These are phyloP conservation scores for Boletus sp. DNA, from an alignment of 768 basidiomycete species.

Conservation along the genomic window DNA sequence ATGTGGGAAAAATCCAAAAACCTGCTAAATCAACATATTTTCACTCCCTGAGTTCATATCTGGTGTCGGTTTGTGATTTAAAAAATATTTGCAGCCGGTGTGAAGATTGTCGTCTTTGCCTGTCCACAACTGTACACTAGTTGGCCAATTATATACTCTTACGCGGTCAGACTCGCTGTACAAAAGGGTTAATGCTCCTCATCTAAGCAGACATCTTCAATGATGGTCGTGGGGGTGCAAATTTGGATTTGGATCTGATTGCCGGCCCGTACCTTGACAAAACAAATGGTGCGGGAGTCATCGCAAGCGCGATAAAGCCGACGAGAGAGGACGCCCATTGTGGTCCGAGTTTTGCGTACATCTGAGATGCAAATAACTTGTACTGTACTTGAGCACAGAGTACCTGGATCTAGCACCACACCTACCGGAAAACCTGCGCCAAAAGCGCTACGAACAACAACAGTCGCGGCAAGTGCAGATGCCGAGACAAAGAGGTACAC, in stretches of 20 bases:
- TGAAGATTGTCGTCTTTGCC: too few relatives aligned
- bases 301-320: constrained; percentile 46
- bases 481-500: constrained; percentile 53
- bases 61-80: too few relatives aligned
- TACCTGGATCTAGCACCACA: neutral
- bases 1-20: too few relatives aligned
- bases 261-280: constrained; percentile 43
- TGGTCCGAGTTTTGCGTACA: constrained; percentile 49
- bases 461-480: constrained; percentile 53
- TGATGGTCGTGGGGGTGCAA: constrained; percentile 33
- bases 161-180: too few relatives aligned
- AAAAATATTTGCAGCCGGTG: too few relatives aligned
- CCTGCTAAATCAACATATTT: too few relatives aligned
- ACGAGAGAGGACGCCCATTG: constrained; percentile 59
- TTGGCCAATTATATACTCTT: too few relatives aligned
- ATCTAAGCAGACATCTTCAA: constrained; percentile 10
- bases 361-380: constrained; percentile 50
- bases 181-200: neutral
- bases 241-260: constrained; percentile 42
- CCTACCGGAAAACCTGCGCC: constrained; percentile 47
- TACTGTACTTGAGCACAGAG: constrained; percentile 2
- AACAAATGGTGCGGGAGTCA: constrained; percentile 53
- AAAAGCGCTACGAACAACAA: constrained; percentile 50
- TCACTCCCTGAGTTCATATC: too few relatives aligned
- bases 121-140: too few relatives aligned